Evolutionary conservation across 331 rosid species (phyloP).

Genomic region (Rhamnella rubrinervis): DNA sequence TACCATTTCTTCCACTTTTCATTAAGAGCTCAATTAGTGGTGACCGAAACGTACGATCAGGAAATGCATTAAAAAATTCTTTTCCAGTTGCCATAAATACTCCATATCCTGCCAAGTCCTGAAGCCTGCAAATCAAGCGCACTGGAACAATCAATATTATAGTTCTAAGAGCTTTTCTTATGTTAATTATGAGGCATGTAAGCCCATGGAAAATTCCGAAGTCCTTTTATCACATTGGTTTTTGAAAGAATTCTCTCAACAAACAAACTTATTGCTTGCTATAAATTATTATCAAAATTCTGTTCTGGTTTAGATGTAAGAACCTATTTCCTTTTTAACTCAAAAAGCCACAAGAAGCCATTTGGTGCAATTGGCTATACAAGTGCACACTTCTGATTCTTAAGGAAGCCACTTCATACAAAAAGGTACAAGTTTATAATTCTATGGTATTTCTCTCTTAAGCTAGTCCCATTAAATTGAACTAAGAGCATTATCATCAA

Average conservation of each 20-base stretch:
- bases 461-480: background rate
- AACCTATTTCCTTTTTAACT: background rate
- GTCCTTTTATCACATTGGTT: too few species aligned
- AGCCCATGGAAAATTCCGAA: too few species aligned
- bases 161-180: background rate
- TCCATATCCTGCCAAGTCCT: constrained; percentile 88
- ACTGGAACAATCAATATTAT: constrained; percentile 15
- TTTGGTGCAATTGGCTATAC: background rate
- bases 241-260: too few species aligned
- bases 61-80: constrained; percentile 58
- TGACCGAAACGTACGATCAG: constrained; percentile 59
- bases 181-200: too few species aligned
- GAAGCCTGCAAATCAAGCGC: constrained; percentile 68
- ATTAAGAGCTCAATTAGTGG: constrained; percentile 68
- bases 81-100: constrained; percentile 65
- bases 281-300: background rate
- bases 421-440: background rate
- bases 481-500: background rate
- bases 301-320: background rate
- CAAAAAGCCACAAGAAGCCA: background rate
- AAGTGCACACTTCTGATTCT: background rate
- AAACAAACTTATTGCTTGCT: background rate
- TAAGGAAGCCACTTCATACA: background rate
- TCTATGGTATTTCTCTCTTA: background rate
- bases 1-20: constrained; percentile 88